Base-by-base conservation (phyloP, 257 asterid genomes). In the Nicotiana otophora region DNA sequence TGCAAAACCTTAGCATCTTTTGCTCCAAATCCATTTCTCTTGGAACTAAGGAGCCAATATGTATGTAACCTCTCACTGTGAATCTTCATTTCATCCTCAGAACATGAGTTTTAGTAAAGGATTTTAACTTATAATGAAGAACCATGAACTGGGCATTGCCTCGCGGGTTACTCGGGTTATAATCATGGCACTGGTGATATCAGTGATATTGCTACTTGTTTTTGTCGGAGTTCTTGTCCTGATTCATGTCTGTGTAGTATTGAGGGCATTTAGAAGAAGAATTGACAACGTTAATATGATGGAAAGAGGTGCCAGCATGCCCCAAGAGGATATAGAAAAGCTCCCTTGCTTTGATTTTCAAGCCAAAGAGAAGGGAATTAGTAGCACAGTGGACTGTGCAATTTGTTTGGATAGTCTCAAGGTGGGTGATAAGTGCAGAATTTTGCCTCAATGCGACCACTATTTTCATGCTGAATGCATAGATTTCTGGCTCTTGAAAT, bases 391-490 rank as follows among this genome's bases (percentile, higher is more conserved):
- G 5, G 97, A 89, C 76, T 93, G 95, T 58, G 92, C 92, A 2
- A 93, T 93, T 81, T 93, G 98, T 84, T 78, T 93, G 78, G 95
- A 93, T 80, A 87, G 74, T 20, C 87, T 92, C 69, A 63, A 68
- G 76, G 87, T 14, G 1, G 97, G 97, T 3, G 94, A 93, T 28
- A 92, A 89, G 48, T 93, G 98, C 87, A 86, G 98, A 78, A 85
- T 91, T 69, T 81, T 92, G 91, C 97, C 97, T 33, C 83, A 69
- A 5, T 93, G 98, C 76, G 81, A 86, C n/a, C 98, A 93, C 82
- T 86, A 88, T 74, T 93, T 92, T 55, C 98, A 93, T 39, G 95
- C 91, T 0, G 91, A 88, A 30, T 92, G 98, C 68, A 92, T 92
- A 77, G 98, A 92, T 84, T 76, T 87, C 58, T 93, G 98, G 97